Evolutionary conservation across 805 yeast species (phyloP).

Genomic region (Cyberlindnera bimundalis): DNA sequence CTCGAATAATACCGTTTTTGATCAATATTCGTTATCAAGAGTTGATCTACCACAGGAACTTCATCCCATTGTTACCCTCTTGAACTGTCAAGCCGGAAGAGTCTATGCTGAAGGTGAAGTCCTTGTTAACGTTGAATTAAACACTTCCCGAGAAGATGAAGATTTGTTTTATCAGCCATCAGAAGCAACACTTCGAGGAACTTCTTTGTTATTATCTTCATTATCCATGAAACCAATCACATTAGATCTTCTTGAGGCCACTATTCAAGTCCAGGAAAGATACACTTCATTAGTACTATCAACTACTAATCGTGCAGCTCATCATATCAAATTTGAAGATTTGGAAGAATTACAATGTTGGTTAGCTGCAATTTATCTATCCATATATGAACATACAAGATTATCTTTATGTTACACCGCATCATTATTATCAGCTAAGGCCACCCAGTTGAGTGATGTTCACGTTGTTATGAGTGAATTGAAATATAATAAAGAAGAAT

Average conservation of each 20-base stretch:
- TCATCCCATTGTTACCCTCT: slow-evolving; percentile 65
- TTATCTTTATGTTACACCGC: slow-evolving; percentile 66
- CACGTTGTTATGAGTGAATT: slow-evolving; percentile 53
- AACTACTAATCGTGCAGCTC: slow-evolving; percentile 16
- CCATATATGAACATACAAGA: slow-evolving; percentile 55
- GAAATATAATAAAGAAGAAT: slow-evolving; percentile 47
- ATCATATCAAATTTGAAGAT: slow-evolving; percentile 22
- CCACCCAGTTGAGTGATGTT: slow-evolving; percentile 52
- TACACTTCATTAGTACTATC: slow-evolving; percentile 12
- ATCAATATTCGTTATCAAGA: slow-evolving; percentile 20
- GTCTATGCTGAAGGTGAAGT: slow-evolving; percentile 49
- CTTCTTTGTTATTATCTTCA: slow-evolving; percentile 11
- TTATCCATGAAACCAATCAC: slow-evolving; percentile 36
- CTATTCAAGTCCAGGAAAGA: slow-evolving; percentile 6
- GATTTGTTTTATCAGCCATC: slow-evolving; percentile 17
- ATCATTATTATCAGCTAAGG: slow-evolving; percentile 55
- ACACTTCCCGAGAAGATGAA: slow-evolving; percentile 29
- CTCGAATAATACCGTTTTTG: slow-evolving; percentile 7
- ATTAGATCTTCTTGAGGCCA: slow-evolving; percentile 21
- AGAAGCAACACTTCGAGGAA: slow-evolving; percentile 39
- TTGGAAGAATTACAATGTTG: slow-evolving; percentile 27
- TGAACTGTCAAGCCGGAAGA: slow-evolving; percentile 67
- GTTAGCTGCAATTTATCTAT: slow-evolving; percentile 48
- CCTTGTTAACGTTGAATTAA: slow-evolving; percentile 30
- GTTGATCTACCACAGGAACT: slow-evolving; percentile 54